Base-by-base conservation (phyloP, 129 eudicot genomes). In the Centaurea solstitialis region DNA sequence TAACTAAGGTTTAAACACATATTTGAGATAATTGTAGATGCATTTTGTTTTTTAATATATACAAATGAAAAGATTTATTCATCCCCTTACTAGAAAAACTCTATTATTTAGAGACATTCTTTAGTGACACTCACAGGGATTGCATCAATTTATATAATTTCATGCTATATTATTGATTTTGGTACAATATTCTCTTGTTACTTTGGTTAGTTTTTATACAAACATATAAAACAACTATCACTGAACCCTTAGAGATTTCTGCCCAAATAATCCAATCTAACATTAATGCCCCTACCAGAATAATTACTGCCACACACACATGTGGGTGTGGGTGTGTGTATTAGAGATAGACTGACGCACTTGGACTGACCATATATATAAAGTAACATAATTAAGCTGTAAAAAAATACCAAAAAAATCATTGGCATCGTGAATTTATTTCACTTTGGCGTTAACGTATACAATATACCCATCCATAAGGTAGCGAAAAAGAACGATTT, bases 271-370 rank as follows among this genome's bases (percentile, higher is more conserved):
- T 81, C 75, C 80, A 75, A 75, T 33, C n/a, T 33, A 75, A 59
- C 76, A 81, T 47, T 17, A 75, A 75, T 75, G 76, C 17, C 76
- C 76, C 80, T 21, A 81, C 76, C 30, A 41, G 71, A 50, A 82
- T 76, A 76, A 82, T 82, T 82, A 76, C 81, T 76, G 73, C 50
- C 81, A 70, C 74, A 38, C 74, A 75, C 70, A 69, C 47, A 53
- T 79, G 41, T 59, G 68, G 38, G 9, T 24, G 66, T 6, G 7
- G 7, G 74, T 79, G 61, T 59, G 73, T 80, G 67, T 40, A 68
- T n/a, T 39, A 39, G 64, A 68, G 72, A 67, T 50, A 50, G 76
- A 39, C 73, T 26, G 20, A 38, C 76, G 47, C 76, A 70, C 76
- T 65, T 81, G 68, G 57, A 30, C 43, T 45, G 13, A 68, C 80